phyloP scores from a whole-genome alignment of 2,329 filamentous ascomycete genomes.

The Ascochyta pisi region DNA sequence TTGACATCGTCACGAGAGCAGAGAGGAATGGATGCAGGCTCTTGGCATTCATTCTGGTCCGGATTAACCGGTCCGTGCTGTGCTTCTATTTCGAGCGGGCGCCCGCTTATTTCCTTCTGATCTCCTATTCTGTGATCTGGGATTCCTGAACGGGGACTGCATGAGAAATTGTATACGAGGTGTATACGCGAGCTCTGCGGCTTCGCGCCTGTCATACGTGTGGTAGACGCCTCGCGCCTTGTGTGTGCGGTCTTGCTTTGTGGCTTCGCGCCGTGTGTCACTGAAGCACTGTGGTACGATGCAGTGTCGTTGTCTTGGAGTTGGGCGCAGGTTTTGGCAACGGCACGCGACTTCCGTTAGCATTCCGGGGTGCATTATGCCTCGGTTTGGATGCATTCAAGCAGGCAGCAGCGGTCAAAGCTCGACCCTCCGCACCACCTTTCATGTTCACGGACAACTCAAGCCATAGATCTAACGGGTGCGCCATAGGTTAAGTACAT shows the following conservation, averaged over 20 bases:
- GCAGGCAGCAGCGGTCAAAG: neutral
- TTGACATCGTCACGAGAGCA: slow-evolving; percentile 9
- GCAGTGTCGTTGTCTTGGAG: neutral
- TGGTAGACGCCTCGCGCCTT: neutral
- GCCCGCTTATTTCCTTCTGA: neutral
- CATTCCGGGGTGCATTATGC: neutral
- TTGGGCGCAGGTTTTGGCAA: neutral
- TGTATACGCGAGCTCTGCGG: neutral
- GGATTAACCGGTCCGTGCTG: slow-evolving; percentile 13
- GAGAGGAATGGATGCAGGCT: neutral
- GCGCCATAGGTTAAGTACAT: neutral
- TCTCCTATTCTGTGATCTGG: slow-evolving; percentile 12
- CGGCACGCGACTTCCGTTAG: slow-evolving; percentile 11
- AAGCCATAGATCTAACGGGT: neutral
- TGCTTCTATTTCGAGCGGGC: slow-evolving; percentile 11
- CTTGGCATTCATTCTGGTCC: slow-evolving; percentile 11
- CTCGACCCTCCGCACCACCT: neutral
- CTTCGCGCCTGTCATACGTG: neutral
- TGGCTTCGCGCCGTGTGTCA: neutral
- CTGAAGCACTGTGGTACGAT: neutral
- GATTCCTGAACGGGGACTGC: slow-evolving; percentile 1
- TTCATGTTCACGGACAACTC: neutral
- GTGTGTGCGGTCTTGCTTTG: neutral
- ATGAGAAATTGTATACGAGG: neutral
- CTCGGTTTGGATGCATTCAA: neutral